A percentile compares a stretch with the other conserved stretches of the same genome.
Evolutionary conservation across 1,139 yeast genomes (phyloP).

Genomic region (Kluyveromyces marxianus): DNA sequence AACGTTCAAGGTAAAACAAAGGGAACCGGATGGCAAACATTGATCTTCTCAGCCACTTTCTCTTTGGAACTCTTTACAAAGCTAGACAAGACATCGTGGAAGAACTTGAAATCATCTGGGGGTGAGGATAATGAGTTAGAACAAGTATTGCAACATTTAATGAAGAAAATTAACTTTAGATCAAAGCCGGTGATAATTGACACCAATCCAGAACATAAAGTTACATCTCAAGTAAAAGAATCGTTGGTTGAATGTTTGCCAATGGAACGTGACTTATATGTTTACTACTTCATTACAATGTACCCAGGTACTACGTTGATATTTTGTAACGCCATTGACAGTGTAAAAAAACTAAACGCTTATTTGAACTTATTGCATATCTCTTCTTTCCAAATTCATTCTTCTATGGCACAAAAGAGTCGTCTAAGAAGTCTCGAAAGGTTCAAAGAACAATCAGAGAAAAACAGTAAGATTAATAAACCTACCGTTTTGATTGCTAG

Average conservation of each 20-base stretch:
- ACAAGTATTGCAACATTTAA: slow-evolving; percentile 47
- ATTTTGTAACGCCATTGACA: slow-evolving; percentile 89
- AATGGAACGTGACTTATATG: slow-evolving; percentile 78
- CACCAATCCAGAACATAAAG: slow-evolving; percentile 78
- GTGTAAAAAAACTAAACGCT: slow-evolving; percentile 81
- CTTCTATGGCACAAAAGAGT: slow-evolving; percentile 92
- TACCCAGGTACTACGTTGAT: slow-evolving; percentile 88
- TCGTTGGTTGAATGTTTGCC: slow-evolving; percentile 89
- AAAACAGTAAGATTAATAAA: slow-evolving; percentile 30
- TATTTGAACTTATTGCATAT: slow-evolving; percentile 62
- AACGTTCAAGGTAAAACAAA: slow-evolving; percentile 14
- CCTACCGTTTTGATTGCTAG: slow-evolving; percentile 82
- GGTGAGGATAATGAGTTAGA: slow-evolving; percentile 43
- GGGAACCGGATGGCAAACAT: slow-evolving; percentile 69
- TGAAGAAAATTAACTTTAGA: slow-evolving; percentile 53
- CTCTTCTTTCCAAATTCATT: slow-evolving; percentile 77
- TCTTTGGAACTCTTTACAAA: slow-evolving; percentile 75
- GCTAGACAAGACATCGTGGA: slow-evolving; percentile 40
- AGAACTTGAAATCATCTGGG: slow-evolving; percentile 33
- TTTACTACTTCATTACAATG: slow-evolving; percentile 78
- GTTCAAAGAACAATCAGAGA: slow-evolving; percentile 49
- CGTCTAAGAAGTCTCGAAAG: slow-evolving; percentile 78
- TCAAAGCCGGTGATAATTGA: slow-evolving; percentile 64
- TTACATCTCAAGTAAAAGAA: slow-evolving; percentile 71
- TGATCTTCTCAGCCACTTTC: slow-evolving; percentile 93